Conservation (phyloP, 1,284 basidiomycete species). For the Takashimella tepidaria region DNA sequence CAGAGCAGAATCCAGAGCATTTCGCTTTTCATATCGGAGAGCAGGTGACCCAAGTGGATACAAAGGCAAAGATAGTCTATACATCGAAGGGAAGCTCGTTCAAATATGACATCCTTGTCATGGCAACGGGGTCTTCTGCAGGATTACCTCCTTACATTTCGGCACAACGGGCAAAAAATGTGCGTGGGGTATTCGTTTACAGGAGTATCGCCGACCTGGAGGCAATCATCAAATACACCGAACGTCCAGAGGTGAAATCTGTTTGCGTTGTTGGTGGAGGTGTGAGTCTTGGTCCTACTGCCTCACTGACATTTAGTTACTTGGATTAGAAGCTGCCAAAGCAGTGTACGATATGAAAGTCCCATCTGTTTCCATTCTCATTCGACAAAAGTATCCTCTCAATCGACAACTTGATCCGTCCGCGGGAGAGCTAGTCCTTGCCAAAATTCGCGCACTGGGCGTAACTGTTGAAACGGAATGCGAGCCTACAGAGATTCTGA, state of each 20-base stretch:
- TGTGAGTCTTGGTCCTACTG: conserved; percentile 8
- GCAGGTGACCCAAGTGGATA: conserved; percentile 54
- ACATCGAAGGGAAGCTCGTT: conserved; percentile 54
- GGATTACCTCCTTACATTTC: conserved; percentile 61
- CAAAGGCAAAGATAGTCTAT: conserved; percentile 50
- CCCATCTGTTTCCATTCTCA: conserved; percentile 52
- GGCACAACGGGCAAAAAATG: conserved; percentile 47
- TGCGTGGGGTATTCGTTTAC: conserved; percentile 62
- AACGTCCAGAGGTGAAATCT: conserved; percentile 49
- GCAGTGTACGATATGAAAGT: conserved; percentile 60
- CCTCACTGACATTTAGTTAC: conserved; percentile 42
- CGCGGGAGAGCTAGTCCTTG: conserved; percentile 64
- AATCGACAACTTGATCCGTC: conserved; percentile 66
- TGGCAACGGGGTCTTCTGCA: conserved; percentile 67
- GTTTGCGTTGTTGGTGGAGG: conserved; percentile 67
- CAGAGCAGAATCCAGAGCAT: conserved; percentile 54
- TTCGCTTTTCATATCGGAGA: conserved; percentile 57
- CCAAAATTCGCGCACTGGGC: conserved; percentile 62
- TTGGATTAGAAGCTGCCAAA: conserved; percentile 70
- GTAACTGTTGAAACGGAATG: conserved; percentile 53
- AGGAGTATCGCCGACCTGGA: conserved; percentile 65
- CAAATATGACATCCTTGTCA: conserved; percentile 59
- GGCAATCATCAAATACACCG: conserved; percentile 57
- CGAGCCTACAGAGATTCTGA: conserved; percentile 22
- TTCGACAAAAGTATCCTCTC: conserved; percentile 60